Evolutionary conservation across 129 eudicot species (phyloP).

Genomic region (Silybum marianum): DNA sequence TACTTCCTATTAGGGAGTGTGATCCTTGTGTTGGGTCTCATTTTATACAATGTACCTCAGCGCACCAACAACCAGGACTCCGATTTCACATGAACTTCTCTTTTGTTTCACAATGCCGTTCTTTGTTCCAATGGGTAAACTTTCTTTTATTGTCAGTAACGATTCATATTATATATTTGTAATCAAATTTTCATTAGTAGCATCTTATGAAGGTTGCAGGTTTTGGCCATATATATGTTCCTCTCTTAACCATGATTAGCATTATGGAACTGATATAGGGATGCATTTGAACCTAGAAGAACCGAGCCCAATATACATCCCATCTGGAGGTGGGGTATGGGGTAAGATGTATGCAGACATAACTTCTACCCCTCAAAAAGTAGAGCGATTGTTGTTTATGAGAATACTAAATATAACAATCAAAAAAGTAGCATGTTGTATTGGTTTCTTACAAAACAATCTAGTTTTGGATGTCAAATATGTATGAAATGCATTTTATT

Average conservation of each 20-base stretch:
- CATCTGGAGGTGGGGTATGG: neutral
- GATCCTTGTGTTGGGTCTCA: conserved; percentile 73
- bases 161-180: neutral
- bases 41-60: conserved; percentile 68
- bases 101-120: neutral
- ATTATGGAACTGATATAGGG: neutral
- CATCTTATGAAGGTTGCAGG: neutral
- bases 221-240: neutral
- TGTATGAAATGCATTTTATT: neutral
- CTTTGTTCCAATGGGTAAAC: neutral
- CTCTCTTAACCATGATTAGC: neutral
- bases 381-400: too few relatives aligned
- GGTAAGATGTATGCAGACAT: neutral
- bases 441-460: neutral
- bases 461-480: neutral
- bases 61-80: conserved; percentile 34
- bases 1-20: conserved; percentile 65
- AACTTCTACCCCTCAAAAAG: neutral
- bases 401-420: too few relatives aligned
- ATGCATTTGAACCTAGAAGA: neutral
- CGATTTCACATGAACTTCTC: conserved; percentile 17
- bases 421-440: neutral
- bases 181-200: neutral
- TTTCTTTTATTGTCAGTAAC: neutral
- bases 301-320: neutral